Evolutionary conservation across 805 yeast species (phyloP).

Genomic region (Zygosaccharomyces bisporus): DNA sequence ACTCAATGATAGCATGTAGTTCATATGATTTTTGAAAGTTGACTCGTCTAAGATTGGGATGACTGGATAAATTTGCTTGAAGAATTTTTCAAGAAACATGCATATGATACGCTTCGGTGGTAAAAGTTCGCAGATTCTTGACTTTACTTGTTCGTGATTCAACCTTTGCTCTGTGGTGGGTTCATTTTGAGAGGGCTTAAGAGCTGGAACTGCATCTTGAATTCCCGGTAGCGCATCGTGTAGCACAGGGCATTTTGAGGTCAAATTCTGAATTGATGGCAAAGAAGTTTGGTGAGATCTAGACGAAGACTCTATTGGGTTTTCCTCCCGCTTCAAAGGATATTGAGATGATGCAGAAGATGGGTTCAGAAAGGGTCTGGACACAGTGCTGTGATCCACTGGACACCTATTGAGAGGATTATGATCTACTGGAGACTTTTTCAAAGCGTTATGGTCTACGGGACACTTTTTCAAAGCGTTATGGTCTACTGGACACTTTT

Average conservation of each 20-base stretch:
- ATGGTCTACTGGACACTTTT: constrained; percentile 21
- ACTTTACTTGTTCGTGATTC: constrained; percentile 24
- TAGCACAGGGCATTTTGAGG: constrained; percentile 31
- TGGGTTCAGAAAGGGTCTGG: neutral
- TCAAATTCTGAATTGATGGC: constrained; percentile 27
- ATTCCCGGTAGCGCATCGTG: constrained; percentile 15
- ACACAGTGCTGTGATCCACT: constrained; percentile 15
- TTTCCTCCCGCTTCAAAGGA: constrained; percentile 1
- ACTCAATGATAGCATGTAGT: constrained; percentile 23
- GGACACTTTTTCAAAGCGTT: constrained; percentile 14
- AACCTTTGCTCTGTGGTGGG: constrained; percentile 1
- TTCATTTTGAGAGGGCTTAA: constrained; percentile 1
- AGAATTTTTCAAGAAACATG: constrained; percentile 55
- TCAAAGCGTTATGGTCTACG: constrained; percentile 14
- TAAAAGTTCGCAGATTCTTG: constrained; percentile 39
- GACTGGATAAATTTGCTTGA: constrained; percentile 56
- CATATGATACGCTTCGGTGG: constrained; percentile 56
- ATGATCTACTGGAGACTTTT: constrained; percentile 24
- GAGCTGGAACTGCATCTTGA: constrained; percentile 6
- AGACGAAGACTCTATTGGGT: neutral
- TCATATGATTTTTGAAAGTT: constrained; percentile 34
- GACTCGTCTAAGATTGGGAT: constrained; percentile 64
- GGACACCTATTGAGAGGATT: no score
- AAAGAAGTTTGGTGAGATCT: constrained; percentile 10
- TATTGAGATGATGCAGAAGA: neutral